Evolutionary conservation across 108 stramenopile species (phyloP).

Genomic region (Nannochloropsis oceanica): DNA sequence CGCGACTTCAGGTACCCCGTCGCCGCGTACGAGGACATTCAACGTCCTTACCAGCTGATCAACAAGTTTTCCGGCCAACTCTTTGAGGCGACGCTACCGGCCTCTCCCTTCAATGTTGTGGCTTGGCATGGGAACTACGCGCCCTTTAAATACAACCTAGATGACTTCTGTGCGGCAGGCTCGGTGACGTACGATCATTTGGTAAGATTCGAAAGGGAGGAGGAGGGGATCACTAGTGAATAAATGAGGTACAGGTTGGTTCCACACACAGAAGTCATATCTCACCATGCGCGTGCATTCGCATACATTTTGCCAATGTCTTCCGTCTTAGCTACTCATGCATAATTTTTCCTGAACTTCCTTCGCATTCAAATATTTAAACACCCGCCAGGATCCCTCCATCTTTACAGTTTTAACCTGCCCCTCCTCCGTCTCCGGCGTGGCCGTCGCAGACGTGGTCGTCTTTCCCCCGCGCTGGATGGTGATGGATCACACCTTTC

Average conservation of each 20-base stretch:
- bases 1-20: constrained; percentile 67
- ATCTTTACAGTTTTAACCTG: constrained; percentile 78
- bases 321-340: not conserved
- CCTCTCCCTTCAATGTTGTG: constrained; percentile 78
- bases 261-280: not conserved
- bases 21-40: constrained; percentile 47
- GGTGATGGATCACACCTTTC: constrained; percentile 71
- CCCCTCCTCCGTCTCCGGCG: constrained; percentile 55
- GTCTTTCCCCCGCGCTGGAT: constrained; percentile 81
- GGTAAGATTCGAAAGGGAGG: not conserved
- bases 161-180: constrained; percentile 63
- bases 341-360: not conserved
- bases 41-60: constrained; percentile 31
- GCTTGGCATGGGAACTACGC: constrained; percentile 87
- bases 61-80: constrained; percentile 58
- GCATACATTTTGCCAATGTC: too few relatives aligned
- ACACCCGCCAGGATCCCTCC: constrained; percentile 51
- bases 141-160: constrained; percentile 75
- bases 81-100: constrained; percentile 34
- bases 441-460: constrained; percentile 75
- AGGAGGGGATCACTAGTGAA: not conserved
- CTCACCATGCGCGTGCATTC: not conserved
- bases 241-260: not conserved
- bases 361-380: not conserved
- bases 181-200: constrained; percentile 73